Evolutionary conservation across 306 rosid genomes (phyloP).

Genomic region (Castanea crenata): DNA sequence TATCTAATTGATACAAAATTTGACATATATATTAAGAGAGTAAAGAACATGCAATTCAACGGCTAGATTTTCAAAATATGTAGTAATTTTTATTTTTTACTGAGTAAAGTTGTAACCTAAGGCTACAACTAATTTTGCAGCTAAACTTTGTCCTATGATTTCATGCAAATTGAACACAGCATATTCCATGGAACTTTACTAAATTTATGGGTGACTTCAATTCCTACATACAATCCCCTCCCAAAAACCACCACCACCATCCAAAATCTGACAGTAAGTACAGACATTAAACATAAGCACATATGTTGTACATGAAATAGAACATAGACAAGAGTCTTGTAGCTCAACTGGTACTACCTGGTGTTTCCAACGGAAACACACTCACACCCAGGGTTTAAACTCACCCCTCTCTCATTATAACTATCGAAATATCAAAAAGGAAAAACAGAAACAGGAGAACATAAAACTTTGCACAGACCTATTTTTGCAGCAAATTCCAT

Average conservation of each 20-base stretch:
- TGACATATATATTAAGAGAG: no score
- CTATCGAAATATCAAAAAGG: no score
- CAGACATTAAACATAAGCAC: neutral
- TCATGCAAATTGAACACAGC: neutral
- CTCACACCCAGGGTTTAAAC: no score
- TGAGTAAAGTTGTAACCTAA: no score
- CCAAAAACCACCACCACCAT: conserved; percentile 2
- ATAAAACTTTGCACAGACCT: conserved; percentile 36
- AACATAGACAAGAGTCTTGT: neutral
- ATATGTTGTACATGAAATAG: conserved; percentile 8
- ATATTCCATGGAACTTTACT: conserved; percentile 12
- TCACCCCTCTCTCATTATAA: no score
- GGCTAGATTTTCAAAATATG: no score
- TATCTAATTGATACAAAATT: no score
- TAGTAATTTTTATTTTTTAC: no score
- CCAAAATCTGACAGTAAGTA: neutral
- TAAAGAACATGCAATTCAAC: no score
- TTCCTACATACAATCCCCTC: conserved; percentile 13
- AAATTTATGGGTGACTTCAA: conserved; percentile 9
- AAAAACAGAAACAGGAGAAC: conserved; percentile 5
- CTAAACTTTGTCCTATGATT: neutral
- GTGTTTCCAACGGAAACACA: no score
- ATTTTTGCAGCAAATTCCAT: conserved; percentile 77
- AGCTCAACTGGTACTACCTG: no score
- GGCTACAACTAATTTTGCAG: no score